Percentiles rank a stretch among this genome's conserved stretches.
These are phyloP conservation scores for Rugosomyces carneus DNA, from an alignment of 1,284 basidiomycete species.

Conservation along the genomic window DNA sequence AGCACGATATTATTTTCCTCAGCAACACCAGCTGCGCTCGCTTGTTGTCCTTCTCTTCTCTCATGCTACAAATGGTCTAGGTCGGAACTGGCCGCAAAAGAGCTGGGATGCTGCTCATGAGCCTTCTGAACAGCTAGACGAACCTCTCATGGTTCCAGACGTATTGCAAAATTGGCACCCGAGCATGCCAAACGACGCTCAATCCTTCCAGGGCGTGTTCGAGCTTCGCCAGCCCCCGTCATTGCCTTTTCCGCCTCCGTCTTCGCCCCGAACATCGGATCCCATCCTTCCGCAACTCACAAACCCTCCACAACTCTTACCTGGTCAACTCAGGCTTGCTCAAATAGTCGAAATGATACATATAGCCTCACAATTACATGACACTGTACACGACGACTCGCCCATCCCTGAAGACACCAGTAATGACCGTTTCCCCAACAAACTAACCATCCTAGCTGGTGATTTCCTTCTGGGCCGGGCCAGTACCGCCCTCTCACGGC, in stretches of 20 bases:
- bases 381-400: conserved; percentile 82
- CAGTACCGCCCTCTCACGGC: conserved; percentile 79
- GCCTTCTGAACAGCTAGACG: conserved; percentile 49
- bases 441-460: conserved; percentile 89
- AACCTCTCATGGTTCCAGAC: conserved; percentile 64
- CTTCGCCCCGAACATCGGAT: conserved; percentile 13
- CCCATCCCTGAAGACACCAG: conserved; percentile 1
- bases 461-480: conserved; percentile 95
- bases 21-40: conserved; percentile 87
- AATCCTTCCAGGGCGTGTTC: conserved; percentile 35
- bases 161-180: conserved; percentile 87
- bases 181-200: conserved; percentile 63
- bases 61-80: conserved; percentile 88
- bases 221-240: conserved; percentile 29
- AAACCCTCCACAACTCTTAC: conserved; percentile 45
- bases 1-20: conserved; percentile 90
- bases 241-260: conserved; percentile 16
- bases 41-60: conserved; percentile 88
- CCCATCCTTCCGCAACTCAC: conserved; percentile 26
- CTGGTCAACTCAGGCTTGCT: conserved; percentile 88
- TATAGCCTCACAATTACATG: conserved; percentile 92
- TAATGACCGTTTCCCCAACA: conserved; percentile 88
- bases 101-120: conserved; percentile 43
- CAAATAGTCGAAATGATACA: conserved; percentile 99
- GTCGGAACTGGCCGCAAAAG: conserved; percentile 51